Conservation (phyloP, 192 early-diverging fungal genomes). For the Backusella luteola region DNA sequence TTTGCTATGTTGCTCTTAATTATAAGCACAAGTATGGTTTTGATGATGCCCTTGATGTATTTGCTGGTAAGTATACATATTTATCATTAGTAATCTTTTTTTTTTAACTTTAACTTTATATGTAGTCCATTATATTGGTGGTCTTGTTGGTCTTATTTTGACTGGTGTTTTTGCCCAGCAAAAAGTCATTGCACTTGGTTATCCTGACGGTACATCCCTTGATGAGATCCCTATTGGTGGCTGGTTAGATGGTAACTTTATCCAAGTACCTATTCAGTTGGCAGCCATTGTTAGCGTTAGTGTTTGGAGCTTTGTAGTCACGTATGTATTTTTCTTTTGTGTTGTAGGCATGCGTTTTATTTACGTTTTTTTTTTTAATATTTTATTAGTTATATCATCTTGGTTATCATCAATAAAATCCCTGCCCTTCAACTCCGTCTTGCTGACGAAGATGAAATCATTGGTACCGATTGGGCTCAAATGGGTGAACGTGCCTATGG, state of each 20-base stretch:
- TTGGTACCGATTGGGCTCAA: slow-evolving; percentile 78
- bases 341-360: not conserved
- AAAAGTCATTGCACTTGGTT: slow-evolving; percentile 64
- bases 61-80: slow-evolving; percentile 50
- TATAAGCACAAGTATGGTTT: slow-evolving; percentile 68
- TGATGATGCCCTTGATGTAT: slow-evolving; percentile 84
- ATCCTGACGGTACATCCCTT: slow-evolving; percentile 38
- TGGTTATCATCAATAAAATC: slow-evolving; percentile 68
- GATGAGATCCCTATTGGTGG: slow-evolving; percentile 60
- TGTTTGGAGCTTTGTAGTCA: slow-evolving; percentile 75
- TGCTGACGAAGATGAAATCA: slow-evolving; percentile 67
- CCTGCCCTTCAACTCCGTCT: slow-evolving; percentile 77
- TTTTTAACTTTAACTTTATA: not conserved
- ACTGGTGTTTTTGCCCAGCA: slow-evolving; percentile 88
- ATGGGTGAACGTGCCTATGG: slow-evolving; percentile 80
- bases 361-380: not conserved
- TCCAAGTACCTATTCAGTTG: slow-evolving; percentile 76
- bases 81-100: not conserved
- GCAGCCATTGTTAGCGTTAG: slow-evolving; percentile 70
- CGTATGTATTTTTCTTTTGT: slow-evolving; percentile 28
- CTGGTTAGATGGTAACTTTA: slow-evolving; percentile 79
- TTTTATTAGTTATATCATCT: slow-evolving; percentile 51
- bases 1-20: slow-evolving; percentile 64
- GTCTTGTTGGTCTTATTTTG: slow-evolving; percentile 75
- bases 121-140: slow-evolving; percentile 67